Evolutionary conservation across 2,329 filamentous ascomycete genomes (phyloP).

Genomic region (Talaromyces sp.): DNA sequence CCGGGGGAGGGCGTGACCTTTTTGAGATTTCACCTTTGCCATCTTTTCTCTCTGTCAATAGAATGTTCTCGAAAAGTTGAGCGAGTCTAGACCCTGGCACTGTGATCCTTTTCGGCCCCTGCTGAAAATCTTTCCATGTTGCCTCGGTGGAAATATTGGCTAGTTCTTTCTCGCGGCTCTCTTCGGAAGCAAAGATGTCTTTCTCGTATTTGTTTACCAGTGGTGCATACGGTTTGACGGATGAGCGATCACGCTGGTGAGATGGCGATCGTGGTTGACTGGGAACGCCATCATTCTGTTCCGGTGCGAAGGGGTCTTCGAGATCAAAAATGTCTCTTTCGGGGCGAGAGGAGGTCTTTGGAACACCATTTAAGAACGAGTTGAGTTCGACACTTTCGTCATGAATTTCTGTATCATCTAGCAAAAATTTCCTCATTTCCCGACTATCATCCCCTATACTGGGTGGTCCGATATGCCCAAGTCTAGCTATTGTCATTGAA

Average conservation of each 20-base stretch:
- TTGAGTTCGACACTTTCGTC: background rate
- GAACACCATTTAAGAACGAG: background rate
- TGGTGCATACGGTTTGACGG: conserved; percentile 1
- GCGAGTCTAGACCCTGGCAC: conserved; percentile 1
- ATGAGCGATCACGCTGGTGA: background rate
- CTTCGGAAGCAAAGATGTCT: conserved; percentile 4
- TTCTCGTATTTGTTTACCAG: conserved; percentile 9
- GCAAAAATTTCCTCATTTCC: background rate
- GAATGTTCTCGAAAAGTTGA: background rate
- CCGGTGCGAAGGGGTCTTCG: background rate
- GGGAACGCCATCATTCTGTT: background rate
- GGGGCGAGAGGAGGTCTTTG: background rate
- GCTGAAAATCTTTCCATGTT: background rate
- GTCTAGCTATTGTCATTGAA: no score
- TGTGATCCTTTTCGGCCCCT: background rate
- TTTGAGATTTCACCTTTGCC: background rate
- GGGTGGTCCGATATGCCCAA: no score
- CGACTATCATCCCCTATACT: background rate
- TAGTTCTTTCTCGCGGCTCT: background rate
- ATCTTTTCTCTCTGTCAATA: background rate
- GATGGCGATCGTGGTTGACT: conserved; percentile 6
- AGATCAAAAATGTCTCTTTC: background rate
- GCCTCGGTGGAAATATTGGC: background rate
- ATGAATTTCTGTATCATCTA: background rate
- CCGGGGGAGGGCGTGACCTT: conserved; percentile 4